phyloP scores from a whole-genome alignment of 345 rosid species.

The Luvunga scandens region DNA sequence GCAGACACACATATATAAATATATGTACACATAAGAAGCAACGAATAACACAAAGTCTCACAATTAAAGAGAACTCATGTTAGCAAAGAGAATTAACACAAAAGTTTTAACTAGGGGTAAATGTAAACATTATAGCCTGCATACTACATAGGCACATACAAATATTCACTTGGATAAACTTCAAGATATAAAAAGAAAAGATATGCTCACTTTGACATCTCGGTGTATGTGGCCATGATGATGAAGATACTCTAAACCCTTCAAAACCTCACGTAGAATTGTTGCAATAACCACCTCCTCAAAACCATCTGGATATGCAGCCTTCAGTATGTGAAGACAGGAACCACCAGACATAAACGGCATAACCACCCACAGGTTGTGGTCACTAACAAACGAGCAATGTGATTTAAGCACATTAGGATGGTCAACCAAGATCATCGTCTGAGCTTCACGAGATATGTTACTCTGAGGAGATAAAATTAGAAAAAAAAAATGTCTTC shows the following conservation, averaged over 20 bases:
- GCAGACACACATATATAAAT: not conserved
- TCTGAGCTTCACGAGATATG: constrained; percentile 90
- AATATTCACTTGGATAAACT: not conserved
- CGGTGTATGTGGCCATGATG: constrained; percentile 98
- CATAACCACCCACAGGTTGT: constrained; percentile 95
- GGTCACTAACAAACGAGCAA: constrained; percentile 91
- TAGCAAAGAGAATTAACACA: not conserved
- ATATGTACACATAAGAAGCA: not conserved
- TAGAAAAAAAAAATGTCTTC: not conserved
- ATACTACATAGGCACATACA: not conserved
- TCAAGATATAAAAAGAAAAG: not conserved
- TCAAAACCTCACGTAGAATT: constrained; percentile 74
- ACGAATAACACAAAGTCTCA: not conserved
- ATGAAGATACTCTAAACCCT: constrained; percentile 95
- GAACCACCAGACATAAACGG: constrained; percentile 99
- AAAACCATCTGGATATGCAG: constrained; percentile 91
- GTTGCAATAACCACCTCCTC: constrained; percentile 94
- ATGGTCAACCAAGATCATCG: constrained; percentile 92
- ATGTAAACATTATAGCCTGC: not conserved
- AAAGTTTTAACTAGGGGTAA: not conserved
- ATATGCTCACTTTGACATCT: constrained; percentile 78
- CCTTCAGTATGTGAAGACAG: constrained; percentile 94
- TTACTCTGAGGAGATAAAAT: constrained; percentile 45
- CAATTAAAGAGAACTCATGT: not conserved
- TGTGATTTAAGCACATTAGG: constrained; percentile 89